Evolutionary conservation across 2,329 filamentous ascomycete species (phyloP), one percentile per base, ranked within the genome.

Genomic region (Fonsecaea nubica): DNA sequence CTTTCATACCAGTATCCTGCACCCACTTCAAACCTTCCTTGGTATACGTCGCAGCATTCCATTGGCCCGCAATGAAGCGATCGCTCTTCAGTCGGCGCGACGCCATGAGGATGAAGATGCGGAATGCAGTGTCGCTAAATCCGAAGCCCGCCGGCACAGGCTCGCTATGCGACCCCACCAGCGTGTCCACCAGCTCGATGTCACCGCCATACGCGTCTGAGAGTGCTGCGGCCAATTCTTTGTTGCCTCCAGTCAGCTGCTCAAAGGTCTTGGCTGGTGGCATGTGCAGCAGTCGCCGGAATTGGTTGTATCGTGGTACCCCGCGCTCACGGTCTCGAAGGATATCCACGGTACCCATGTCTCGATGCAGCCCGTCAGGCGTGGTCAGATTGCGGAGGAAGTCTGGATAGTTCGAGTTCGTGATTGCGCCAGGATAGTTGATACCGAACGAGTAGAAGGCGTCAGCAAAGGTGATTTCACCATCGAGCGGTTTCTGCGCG

Each of bases 341-440:
- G 15, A 66, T 32, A 58, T 65, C 65, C 50, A 83, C 75, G 6
- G 80, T 82, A 18, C 78, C 81, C 66, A 84, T 71, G 68, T 84
- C 63, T 6, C 64, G 58, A 33, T 63, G 30, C 18, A 63, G 32
- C 21, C 79, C 79, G 59, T 83, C 80, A 0, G 81, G 81, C 0
- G 77, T 78, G 15, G 73, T 69, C 1, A 83, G 72, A 56, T 79
- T 73, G 25, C 79, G 77, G 9, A 83, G 72, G 71, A 83, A 80
- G 58, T 76, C 68, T 0, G 80, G 79, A 54, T 76, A 78, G 58
- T 79, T 80, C 58, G 79, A 76, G 54, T 75, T 72, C 1, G 78
- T 82, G 58, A 83, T 80, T 7, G 81, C 81, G 56, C 81, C 81
- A 0, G 81, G 81, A 66, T 80, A 80, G 72, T 82, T 82, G 72